These are phyloP conservation scores for Tephrocybe rancida DNA, from an alignment of 768 basidiomycete species.

Conservation along the genomic window DNA sequence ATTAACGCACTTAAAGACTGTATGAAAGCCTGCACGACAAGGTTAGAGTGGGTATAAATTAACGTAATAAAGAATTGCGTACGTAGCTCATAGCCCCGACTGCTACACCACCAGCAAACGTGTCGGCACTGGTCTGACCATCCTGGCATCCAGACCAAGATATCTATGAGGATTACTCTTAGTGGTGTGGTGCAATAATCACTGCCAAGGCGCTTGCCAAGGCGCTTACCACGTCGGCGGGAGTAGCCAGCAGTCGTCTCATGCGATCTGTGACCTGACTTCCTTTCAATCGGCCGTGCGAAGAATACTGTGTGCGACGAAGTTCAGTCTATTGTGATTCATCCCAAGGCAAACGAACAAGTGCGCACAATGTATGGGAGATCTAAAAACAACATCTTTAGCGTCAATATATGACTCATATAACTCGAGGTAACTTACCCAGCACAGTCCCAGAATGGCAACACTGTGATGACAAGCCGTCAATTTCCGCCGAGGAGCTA, in stretches of 20 bases:
- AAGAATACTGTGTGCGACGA: slow-evolving; percentile 49
- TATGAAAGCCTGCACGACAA: slow-evolving; percentile 59
- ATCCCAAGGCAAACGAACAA: not conserved
- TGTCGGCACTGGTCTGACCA: slow-evolving; percentile 74
- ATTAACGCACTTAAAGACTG: slow-evolving; percentile 42
- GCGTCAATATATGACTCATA: not conserved
- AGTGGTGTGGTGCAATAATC: slow-evolving; percentile 1
- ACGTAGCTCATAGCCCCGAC: slow-evolving; percentile 85
- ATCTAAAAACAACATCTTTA: slow-evolving; percentile 30
- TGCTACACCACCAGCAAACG: slow-evolving; percentile 60
- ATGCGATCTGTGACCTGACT: slow-evolving; percentile 36
- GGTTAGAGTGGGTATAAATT: not conserved
- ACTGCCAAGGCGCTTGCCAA: not conserved
- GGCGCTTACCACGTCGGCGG: slow-evolving; percentile 66
- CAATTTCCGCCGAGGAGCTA: not conserved
- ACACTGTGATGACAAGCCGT: slow-evolving; percentile 29
- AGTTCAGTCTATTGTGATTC: not conserved
- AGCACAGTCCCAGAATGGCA: slow-evolving; percentile 60
- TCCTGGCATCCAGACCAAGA: slow-evolving; percentile 76
- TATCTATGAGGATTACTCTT: slow-evolving; percentile 41
- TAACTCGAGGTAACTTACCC: slow-evolving; percentile 32
- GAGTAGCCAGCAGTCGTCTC: slow-evolving; percentile 47
- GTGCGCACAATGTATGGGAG: slow-evolving; percentile 47
- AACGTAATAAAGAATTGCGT: slow-evolving; percentile 23
- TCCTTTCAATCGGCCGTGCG: slow-evolving; percentile 56